phyloP scores from a whole-genome alignment of 1,139 yeast species.

The Hyphopichia buzzinii region DNA sequence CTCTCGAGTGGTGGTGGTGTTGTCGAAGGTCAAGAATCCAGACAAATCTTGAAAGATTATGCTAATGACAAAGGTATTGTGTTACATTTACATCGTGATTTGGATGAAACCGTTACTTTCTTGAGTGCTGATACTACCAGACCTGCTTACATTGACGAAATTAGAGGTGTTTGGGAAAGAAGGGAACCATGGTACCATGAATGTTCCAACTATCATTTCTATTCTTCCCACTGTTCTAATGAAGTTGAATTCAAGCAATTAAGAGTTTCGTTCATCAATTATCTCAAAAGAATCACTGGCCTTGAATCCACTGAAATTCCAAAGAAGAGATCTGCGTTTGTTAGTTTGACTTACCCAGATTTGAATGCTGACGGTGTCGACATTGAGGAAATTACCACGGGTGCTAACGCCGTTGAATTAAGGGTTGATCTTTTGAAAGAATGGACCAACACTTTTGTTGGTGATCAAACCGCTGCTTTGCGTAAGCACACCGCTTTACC shows the following conservation, averaged over 20 bases:
- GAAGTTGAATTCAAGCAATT: conserved; percentile 56
- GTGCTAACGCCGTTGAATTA: conserved; percentile 80
- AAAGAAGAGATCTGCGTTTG: conserved; percentile 59
- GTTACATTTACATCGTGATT: conserved; percentile 84
- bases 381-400: conserved; percentile 57
- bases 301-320: conserved; percentile 44
- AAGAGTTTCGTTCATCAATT: conserved; percentile 58
- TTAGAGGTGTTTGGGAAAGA: conserved; percentile 77
- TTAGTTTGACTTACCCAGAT: conserved; percentile 65
- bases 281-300: conserved; percentile 66
- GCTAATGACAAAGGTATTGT: conserved; percentile 67
- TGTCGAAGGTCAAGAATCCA: conserved; percentile 73
- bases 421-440: conserved; percentile 70
- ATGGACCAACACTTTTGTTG: conserved; percentile 53
- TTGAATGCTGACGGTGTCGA: conserved; percentile 43
- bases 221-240: conserved; percentile 66
- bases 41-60: conserved; percentile 59
- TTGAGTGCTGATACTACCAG: conserved; percentile 75
- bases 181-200: conserved; percentile 79
- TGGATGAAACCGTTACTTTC: conserved; percentile 75
- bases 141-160: conserved; percentile 82
- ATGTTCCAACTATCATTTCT: conserved; percentile 77
- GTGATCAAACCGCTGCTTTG: conserved; percentile 69
- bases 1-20: conserved; percentile 97
- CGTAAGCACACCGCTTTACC: conserved; percentile 68